Conservation (phyloP, 768 basidiomycete genomes). For the Tricholoma flavovirens region DNA sequence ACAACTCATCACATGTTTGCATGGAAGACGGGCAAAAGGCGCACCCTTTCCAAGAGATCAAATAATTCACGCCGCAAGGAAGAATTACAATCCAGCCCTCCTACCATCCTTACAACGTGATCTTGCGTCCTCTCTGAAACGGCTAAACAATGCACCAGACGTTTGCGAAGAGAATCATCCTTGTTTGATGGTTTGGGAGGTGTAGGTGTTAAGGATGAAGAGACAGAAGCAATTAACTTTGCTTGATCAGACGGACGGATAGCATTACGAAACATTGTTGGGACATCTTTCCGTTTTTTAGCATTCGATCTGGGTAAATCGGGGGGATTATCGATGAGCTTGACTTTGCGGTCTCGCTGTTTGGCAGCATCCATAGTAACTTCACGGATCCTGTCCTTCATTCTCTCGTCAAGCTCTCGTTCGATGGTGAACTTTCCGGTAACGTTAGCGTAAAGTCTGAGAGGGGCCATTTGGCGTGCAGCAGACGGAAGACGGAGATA, state of each 20-base stretch:
- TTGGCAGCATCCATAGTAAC: conserved; percentile 38
- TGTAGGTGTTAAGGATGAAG: conserved; percentile 24
- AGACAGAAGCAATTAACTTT: conserved; percentile 24
- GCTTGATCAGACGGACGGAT: conserved; percentile 23
- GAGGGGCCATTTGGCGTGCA: conserved; percentile 53
- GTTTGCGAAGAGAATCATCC: conserved; percentile 25
- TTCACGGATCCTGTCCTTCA: conserved; percentile 42
- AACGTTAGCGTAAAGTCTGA: conserved; percentile 71
- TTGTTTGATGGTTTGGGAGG: conserved; percentile 15
- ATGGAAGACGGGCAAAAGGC: conserved; percentile 9
- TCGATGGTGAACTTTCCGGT: conserved; percentile 68
- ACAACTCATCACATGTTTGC: background rate
- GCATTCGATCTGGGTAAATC: conserved; percentile 26
- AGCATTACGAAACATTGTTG: conserved; percentile 35
- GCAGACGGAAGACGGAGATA: conserved; percentile 61
- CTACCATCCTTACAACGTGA: conserved; percentile 42
- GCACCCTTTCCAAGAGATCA: conserved; percentile 46
- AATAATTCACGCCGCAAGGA: conserved; percentile 37
- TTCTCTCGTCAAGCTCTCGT: conserved; percentile 46
- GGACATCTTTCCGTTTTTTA: conserved; percentile 36
- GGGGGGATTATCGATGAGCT: conserved; percentile 43
- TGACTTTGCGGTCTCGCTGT: conserved; percentile 40
- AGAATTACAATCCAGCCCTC: conserved; percentile 31
- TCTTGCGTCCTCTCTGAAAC: conserved; percentile 44
- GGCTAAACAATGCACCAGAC: conserved; percentile 52